Evolutionary conservation across 768 basidiomycete species (phyloP), one percentile per base, ranked within the genome.

Genomic region (Gloeopeniophorella convolvens): DNA sequence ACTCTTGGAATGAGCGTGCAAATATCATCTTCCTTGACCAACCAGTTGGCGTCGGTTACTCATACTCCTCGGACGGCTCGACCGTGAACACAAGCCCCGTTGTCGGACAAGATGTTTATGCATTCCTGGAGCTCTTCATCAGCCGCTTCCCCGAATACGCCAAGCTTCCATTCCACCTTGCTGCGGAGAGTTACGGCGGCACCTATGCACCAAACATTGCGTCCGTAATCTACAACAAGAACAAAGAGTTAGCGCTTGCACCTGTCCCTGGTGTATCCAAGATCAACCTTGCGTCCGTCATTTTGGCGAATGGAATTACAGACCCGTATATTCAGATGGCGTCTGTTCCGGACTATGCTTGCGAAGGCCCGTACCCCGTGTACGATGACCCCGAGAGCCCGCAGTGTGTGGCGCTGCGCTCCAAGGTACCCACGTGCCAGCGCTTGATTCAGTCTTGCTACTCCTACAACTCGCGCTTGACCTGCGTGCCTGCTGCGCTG

Each of bases 21-120:
- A 89, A 89, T 61, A 71, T 85, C 56, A 82, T 85, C 48, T 85
- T 85, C 75, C 78, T 86, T 52, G 77, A 80, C 60, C 75, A 91
- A 62, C 94, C 94, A 16, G 78, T 94, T 58, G 80, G 85, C 48
- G 94, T 96, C 32, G 94, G 95, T 27, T 95, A 77, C 69, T 93
- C 89, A 1, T 97, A 94, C 63, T 77, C 81, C 1, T 78, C 83
- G 11, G 82, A 86, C 32, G 82, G 82, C 31, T 81, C 79, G 2
- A 76, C 73, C 1, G 86, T 97, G 42, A 77, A 81, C 66, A 89
- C 77, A 37, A 87, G 83, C 47, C 90, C 90, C 4, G 82, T 82
- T 18, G 91, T 91, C 3, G 95, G 89, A 16, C 77, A 87, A 66
- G 94, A 98, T 53, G 91, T 99, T 11, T 85, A 87, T 63, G 83